These are phyloP conservation scores for Aphanoascus verrucosus DNA, from an alignment of 2,329 filamentous ascomycete genomes.

Conservation along the genomic window DNA sequence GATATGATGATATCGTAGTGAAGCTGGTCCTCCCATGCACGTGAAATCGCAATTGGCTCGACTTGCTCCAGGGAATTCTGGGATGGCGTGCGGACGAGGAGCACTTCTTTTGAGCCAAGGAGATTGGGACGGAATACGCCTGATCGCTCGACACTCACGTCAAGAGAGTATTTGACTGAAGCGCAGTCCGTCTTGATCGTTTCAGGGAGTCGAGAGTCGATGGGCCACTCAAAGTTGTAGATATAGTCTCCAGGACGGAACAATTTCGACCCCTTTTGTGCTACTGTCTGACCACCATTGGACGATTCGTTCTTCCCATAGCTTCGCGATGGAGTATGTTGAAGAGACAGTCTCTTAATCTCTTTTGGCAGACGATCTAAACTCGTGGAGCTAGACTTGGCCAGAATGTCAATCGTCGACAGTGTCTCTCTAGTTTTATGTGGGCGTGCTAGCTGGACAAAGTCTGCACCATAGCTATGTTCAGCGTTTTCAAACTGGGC, in stretches of 20 bases:
- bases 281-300: conserved; percentile 44
- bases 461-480: conserved; percentile 52
- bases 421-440: conserved; percentile 25
- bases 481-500: conserved; percentile 48
- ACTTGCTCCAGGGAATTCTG: conserved; percentile 82
- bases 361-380: conserved; percentile 39
- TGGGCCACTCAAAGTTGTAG: conserved; percentile 69
- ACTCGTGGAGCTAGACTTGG: conserved; percentile 36
- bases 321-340: conserved; percentile 71
- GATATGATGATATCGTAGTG: conserved; percentile 96
- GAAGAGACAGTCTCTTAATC: conserved; percentile 60
- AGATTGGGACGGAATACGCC: conserved; percentile 86
- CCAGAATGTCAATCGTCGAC: conserved; percentile 28
- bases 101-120: conserved; percentile 69
- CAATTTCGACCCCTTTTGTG: conserved; percentile 72
- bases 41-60: conserved; percentile 85
- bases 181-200: conserved; percentile 80
- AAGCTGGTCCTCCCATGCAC: conserved; percentile 89
- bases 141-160: conserved; percentile 72
- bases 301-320: conserved; percentile 68
- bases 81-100: conserved; percentile 72
- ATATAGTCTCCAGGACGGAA: conserved; percentile 67
- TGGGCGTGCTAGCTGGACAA: conserved; percentile 45
- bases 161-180: conserved; percentile 77
- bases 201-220: conserved; percentile 69